These are phyloP conservation scores for Choiromyces venosus DNA, from an alignment of 495 filamentous ascomycete genomes.

Conservation along the genomic window DNA sequence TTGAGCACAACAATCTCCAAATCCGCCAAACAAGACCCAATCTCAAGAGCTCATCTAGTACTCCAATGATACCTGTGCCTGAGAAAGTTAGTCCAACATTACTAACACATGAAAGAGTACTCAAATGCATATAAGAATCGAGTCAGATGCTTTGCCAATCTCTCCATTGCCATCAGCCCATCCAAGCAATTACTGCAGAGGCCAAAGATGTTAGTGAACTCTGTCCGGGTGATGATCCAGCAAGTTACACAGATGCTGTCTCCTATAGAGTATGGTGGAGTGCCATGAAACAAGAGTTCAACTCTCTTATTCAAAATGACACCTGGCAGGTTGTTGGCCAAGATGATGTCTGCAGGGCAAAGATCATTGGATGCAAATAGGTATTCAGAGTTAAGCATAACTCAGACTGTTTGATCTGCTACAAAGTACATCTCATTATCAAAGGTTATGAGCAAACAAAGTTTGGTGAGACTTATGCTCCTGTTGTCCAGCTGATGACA, in stretches of 20 bases:
- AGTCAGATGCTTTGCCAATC: neutral
- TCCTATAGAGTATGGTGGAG: neutral
- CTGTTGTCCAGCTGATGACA: too few species aligned
- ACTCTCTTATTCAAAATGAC: slow-evolving; percentile 8
- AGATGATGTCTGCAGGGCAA: neutral
- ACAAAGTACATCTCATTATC: slow-evolving; percentile 25
- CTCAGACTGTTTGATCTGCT: slow-evolving; percentile 10
- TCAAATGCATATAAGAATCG: neutral
- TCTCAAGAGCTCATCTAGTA: neutral
- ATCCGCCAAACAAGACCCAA: neutral
- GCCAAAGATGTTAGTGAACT: too few species aligned
- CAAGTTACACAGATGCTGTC: slow-evolving; percentile 2
- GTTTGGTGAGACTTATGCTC: too few species aligned
- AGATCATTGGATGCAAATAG: slow-evolving; percentile 26
- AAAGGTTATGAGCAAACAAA: slow-evolving; percentile 23
- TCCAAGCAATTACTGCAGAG: too few species aligned
- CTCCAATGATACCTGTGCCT: neutral
- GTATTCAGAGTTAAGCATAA: slow-evolving; percentile 20
- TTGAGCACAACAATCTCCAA: neutral
- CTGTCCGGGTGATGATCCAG: too few species aligned
- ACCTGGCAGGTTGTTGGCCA: slow-evolving; percentile 5
- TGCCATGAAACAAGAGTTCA: slow-evolving; percentile 5
- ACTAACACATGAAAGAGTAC: neutral
- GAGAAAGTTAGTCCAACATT: neutral
- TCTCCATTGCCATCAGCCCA: too few species aligned